Percentiles rank a stretch among this genome's conserved stretches.
Conservation (phyloP, 225 moss, liverwort and hornwort genomes). For the Pleurozium schreberi region DNA sequence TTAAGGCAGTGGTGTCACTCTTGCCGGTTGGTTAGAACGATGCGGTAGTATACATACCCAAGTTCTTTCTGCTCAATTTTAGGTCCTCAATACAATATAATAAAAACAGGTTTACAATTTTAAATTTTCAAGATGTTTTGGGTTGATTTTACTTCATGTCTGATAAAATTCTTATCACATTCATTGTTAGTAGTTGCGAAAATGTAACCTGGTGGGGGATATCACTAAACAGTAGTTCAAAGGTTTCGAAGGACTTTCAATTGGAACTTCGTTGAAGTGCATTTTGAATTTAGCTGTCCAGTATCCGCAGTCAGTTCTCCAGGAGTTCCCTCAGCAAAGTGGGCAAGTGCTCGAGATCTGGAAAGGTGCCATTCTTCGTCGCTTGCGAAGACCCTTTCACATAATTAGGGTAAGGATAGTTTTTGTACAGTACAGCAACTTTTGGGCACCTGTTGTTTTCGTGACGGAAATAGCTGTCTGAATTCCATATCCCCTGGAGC, state of each 20-base stretch:
- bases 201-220: not conserved
- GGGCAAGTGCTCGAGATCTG: not conserved
- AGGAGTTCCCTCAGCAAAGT: not conserved
- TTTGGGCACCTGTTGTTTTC: not conserved
- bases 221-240: rapidly evolving
- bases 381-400: not conserved
- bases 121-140: not conserved
- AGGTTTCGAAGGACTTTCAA: no score
- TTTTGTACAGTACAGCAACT: no score
- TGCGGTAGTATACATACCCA: no score
- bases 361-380: not conserved
- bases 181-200: not conserved
- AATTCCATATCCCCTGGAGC: not conserved
- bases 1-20: not conserved
- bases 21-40: not conserved
- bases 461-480: not conserved
- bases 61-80: not conserved
- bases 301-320: not conserved
- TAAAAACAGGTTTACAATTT: not conserved
- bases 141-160: no score
- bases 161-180: no score
- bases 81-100: not conserved
- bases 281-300: not conserved
- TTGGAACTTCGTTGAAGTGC: no score
- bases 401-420: not conserved